Base-by-base conservation (phyloP, 2,329 filamentous ascomycete species). In the Penicillium sp. region DNA sequence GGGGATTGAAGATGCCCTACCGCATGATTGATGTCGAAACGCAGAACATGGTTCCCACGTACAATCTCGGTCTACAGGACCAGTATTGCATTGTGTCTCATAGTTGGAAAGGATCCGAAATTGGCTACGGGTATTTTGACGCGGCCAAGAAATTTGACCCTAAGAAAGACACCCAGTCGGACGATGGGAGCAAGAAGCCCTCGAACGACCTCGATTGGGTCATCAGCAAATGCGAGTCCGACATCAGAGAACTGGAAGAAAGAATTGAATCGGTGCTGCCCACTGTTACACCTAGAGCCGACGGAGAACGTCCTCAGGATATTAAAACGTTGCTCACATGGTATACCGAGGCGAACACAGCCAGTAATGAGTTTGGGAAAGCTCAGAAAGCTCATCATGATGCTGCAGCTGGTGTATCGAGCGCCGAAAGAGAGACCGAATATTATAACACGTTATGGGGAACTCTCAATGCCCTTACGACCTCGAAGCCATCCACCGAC, bases 21-120 rank as follows among this genome's bases (percentile, higher is more conserved):
- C 46, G 46, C 22, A 49, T 49, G 46, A 49, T 49, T 49, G 46
- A 49, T 26, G 14, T 49, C 22, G 46, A 49, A 11, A 49, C 46
- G 6, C 40, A 26, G 33, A 49, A 49, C 22, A 49, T 49, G 46
- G 46, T 49, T 6, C 46, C 46, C 25, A 49, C 46, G 15, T 49
- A 40, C 2, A 49, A 12, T 15, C 31, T 49, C 5, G 46, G 46
- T 14, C n/a, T 49, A 20, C 29, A 49, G 31, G 46, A 49, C 27
- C 46, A 49, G 31, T 49, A 49, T 23, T 49, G 46, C 7, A 49
- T 49, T 26, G 46, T 49, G 15, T 49, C 46, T 18, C 46, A 49
- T 26, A 49, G 46, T 31, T 49, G 46, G 46, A 49, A 49, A 40
- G 46, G 46, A 7, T 49, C 46, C 14, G 46, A 49, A 14, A 49